Evolutionary conservation across 73 alveolate genomes (phyloP).

Genomic region (Urostyla sp.): DNA sequence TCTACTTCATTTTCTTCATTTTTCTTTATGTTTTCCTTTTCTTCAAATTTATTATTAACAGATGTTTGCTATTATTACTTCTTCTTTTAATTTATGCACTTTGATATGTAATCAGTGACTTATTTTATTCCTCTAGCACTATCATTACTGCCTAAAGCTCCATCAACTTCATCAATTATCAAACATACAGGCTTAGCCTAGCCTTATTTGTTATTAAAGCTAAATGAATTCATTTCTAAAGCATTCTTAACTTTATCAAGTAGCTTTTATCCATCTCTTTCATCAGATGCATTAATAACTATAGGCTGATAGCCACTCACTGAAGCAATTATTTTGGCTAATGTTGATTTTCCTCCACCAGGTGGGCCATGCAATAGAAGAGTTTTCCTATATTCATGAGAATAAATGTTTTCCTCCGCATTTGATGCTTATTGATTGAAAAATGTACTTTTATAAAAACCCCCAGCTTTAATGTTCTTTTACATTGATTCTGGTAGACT

Average conservation of each 20-base stretch:
- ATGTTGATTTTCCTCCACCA: constrained; percentile 89
- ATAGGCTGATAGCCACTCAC: constrained; percentile 85
- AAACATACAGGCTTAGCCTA: constrained; percentile 61
- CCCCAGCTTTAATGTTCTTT: not conserved
- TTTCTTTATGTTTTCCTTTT: constrained; percentile 65
- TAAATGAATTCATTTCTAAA: constrained; percentile 38
- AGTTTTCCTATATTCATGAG: constrained; percentile 69
- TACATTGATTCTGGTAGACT: constrained; percentile 11
- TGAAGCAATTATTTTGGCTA: constrained; percentile 81
- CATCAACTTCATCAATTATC: constrained; percentile 86
- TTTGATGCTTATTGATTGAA: not conserved
- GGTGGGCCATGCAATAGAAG: constrained; percentile 91
- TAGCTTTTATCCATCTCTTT: constrained; percentile 55
- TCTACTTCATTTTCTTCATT: constrained; percentile 63
- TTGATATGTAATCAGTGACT: constrained; percentile 41
- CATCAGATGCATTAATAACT: constrained; percentile 73
- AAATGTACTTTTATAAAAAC: not conserved
- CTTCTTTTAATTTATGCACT: constrained; percentile 45
- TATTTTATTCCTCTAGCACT: constrained; percentile 62
- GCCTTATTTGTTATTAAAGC: constrained; percentile 10
- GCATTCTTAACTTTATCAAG: constrained; percentile 54
- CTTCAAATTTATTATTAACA: constrained; percentile 72
- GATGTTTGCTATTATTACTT: constrained; percentile 49
- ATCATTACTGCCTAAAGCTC: constrained; percentile 75
- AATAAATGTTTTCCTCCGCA: constrained; percentile 20